A percentile compares a stretch with the other conserved stretches of the same genome.
Evolutionary conservation across 139 green algal genomes (phyloP).

Genomic region (Chlamydomonas incerta): DNA sequence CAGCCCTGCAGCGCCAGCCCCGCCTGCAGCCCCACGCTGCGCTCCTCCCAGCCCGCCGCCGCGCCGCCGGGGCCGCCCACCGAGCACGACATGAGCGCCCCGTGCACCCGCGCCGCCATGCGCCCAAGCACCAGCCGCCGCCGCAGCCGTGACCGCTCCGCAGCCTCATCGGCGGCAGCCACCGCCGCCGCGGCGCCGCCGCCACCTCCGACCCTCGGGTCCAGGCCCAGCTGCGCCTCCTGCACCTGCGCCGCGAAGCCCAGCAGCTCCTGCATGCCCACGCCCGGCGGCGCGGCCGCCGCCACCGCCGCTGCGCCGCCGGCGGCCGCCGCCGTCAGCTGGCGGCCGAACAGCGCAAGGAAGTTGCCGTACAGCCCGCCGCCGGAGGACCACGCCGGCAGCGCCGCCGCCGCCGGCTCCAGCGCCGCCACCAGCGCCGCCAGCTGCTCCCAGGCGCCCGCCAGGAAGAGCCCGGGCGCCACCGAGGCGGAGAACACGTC

Average conservation of each 20-base stretch:
- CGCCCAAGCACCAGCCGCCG: slow-evolving; percentile 27
- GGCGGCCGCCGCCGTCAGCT: slow-evolving; percentile 1
- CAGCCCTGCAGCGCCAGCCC: slow-evolving; percentile 20
- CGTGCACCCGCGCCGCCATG: slow-evolving; percentile 22
- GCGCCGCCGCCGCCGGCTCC: not conserved
- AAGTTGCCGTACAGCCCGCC: slow-evolving; percentile 35
- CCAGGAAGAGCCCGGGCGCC: slow-evolving; percentile 28
- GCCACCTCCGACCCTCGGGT: not conserved
- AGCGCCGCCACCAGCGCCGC: not conserved
- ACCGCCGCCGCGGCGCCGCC: too few relatives aligned
- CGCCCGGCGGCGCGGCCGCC: not conserved
- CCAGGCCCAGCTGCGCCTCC: not conserved
- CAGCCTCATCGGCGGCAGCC: slow-evolving; percentile 22
- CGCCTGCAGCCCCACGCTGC: not conserved
- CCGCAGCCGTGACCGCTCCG: slow-evolving; percentile 55
- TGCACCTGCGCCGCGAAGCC: slow-evolving; percentile 22
- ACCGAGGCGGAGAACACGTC: slow-evolving; percentile 17
- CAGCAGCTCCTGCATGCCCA: not conserved
- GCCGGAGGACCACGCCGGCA: slow-evolving; percentile 15
- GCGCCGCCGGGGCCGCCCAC: not conserved
- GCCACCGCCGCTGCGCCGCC: not conserved
- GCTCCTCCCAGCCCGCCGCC: not conserved
- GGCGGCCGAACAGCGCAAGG: slow-evolving; percentile 28
- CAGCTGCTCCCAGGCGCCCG: slow-evolving; percentile 6
- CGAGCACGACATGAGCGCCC: not conserved